Conservation (phyloP, 164 flowering plant genomes). For the Hamamelis virginiana region DNA sequence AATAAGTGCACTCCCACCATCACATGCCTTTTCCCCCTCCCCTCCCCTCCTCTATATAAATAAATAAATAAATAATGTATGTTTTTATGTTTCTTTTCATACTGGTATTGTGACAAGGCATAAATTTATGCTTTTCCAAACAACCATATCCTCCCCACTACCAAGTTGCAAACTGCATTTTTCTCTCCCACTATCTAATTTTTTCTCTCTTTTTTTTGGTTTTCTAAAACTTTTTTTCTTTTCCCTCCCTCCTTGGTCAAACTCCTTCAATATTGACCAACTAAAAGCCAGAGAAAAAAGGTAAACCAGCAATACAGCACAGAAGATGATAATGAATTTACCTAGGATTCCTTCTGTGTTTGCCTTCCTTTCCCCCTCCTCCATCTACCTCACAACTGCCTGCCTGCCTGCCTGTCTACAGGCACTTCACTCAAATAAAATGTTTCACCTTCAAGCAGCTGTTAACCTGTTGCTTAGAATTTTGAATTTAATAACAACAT, state of each 20-base stretch:
- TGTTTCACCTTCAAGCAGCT: no score
- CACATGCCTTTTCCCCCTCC: neutral
- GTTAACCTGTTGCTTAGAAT: no score
- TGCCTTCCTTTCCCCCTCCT: no score
- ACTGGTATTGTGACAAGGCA: no score
- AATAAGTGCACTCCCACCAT: conserved; percentile 2
- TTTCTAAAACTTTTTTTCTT: no score
- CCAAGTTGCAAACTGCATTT: conserved; percentile 1
- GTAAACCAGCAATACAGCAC: neutral
- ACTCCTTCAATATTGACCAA: conserved; percentile 4
- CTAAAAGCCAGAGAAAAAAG: neutral
- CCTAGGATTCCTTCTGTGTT: neutral
- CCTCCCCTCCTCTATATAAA: no score
- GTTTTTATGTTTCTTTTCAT: no score
- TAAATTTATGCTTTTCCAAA: neutral
- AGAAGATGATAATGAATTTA: neutral
- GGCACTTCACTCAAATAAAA: no score
- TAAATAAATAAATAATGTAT: no score
- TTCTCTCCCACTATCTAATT: neutral
- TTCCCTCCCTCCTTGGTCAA: conserved; percentile 18
- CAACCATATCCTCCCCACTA: conserved; percentile 10
- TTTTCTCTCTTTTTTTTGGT: neutral
- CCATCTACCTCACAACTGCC: no score
- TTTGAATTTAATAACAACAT: neutral
- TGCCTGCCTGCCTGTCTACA: no score